Evolutionary conservation across 106 monocot species (phyloP).

Genomic region (Hemerocallis citrina): DNA sequence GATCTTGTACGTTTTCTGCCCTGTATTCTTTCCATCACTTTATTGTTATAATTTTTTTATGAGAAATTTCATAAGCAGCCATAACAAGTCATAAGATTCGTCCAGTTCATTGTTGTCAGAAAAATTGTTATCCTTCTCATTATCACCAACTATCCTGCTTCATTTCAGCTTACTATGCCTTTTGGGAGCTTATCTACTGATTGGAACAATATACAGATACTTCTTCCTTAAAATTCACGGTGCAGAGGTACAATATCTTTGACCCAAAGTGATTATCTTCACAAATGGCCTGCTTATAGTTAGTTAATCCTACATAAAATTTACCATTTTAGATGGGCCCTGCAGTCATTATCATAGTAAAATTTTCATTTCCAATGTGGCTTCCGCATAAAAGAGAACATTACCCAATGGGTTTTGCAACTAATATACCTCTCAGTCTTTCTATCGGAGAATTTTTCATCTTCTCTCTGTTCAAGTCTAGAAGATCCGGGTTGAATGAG

Average conservation of each 20-base stretch:
- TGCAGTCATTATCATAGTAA: background rate
- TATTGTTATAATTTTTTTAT: background rate
- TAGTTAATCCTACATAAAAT: background rate
- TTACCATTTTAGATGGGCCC: background rate
- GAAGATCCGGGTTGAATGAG: background rate
- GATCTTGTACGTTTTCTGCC: slow-evolving; percentile 50
- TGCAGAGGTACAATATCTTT: slow-evolving; percentile 43
- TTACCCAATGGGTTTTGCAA: too few relatives aligned
- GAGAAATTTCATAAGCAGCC: background rate
- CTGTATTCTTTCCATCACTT: background rate
- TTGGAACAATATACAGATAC: slow-evolving; percentile 69
- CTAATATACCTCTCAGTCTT: background rate
- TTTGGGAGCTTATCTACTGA: slow-evolving; percentile 58
- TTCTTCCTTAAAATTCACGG: slow-evolving; percentile 79
- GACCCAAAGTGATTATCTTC: background rate
- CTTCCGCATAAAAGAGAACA: too few relatives aligned
- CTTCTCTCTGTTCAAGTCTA: background rate
- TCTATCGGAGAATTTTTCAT: background rate
- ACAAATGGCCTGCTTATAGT: background rate
- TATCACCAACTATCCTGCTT: background rate
- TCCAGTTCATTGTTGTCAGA: background rate
- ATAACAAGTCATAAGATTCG: background rate
- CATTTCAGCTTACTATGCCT: slow-evolving; percentile 55
- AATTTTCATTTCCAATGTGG: background rate
- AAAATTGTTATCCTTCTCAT: background rate